Percentiles rank a stretch among this genome's conserved stretches.
These are phyloP conservation scores for Sarcodon aspratus DNA, from an alignment of 768 basidiomycete species.

Conservation along the genomic window DNA sequence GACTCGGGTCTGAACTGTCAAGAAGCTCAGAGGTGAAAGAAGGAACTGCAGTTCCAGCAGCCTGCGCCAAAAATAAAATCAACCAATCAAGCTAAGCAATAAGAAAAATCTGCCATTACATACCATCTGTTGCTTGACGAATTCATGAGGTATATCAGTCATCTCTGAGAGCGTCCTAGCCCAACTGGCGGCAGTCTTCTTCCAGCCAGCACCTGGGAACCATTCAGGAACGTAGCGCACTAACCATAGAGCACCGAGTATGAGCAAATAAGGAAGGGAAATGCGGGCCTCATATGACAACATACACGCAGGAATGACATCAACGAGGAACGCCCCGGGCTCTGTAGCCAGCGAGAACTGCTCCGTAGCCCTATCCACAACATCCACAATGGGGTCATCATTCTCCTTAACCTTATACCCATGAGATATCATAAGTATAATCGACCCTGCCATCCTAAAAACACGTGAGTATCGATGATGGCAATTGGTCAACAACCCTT, in stretches of 20 bases:
- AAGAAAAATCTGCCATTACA: background rate
- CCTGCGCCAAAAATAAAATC: conserved; percentile 23
- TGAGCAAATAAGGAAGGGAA: background rate
- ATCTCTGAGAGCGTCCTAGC: conserved; percentile 10
- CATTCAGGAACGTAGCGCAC: conserved; percentile 26
- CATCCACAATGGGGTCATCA: conserved; percentile 25
- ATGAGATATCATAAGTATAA: conserved; percentile 17
- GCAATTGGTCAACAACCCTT: conserved; percentile 1
- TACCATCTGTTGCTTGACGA: conserved; percentile 23
- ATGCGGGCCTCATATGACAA: background rate
- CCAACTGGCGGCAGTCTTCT: conserved; percentile 12
- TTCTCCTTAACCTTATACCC: conserved; percentile 15
- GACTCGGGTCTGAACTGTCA: conserved; percentile 34
- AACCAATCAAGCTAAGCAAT: background rate
- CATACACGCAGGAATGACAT: conserved; percentile 18
- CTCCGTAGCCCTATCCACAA: conserved; percentile 19
- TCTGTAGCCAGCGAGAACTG: conserved; percentile 13
- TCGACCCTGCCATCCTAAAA: conserved; percentile 13
- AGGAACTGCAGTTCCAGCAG: conserved; percentile 39
- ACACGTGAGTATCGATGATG: background rate
- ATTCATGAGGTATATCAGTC: conserved; percentile 19
- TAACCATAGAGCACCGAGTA: conserved; percentile 1
- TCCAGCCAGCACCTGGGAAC: conserved; percentile 28
- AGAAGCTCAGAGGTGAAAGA: conserved; percentile 53
- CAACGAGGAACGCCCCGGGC: conserved; percentile 19